phyloP scores from a whole-genome alignment of 495 filamentous ascomycete species.

The Trichoderma erinaceum region DNA sequence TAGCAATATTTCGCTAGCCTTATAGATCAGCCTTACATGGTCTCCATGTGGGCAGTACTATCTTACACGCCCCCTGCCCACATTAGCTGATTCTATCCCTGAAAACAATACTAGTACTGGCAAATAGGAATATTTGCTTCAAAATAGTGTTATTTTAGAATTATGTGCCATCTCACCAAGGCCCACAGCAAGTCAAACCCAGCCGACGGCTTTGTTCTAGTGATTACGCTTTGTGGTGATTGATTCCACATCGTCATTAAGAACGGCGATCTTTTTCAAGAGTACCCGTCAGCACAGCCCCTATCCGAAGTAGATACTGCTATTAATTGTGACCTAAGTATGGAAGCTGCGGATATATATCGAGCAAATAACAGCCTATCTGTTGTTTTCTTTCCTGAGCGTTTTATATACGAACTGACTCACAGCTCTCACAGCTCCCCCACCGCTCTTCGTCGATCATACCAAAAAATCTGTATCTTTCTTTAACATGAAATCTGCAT shows the following conservation, averaged over 20 bases:
- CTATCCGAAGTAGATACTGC: not conserved
- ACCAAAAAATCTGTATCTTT: not conserved
- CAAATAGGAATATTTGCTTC: not conserved
- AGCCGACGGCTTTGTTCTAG: not conserved
- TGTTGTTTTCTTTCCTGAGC: too few species aligned
- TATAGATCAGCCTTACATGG: too few species aligned
- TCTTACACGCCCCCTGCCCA: too few species aligned
- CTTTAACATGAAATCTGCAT: not conserved
- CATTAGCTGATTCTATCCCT: too few species aligned
- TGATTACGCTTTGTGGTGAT: not conserved
- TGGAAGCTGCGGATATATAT: too few species aligned
- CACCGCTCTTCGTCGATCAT: not conserved
- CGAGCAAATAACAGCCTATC: too few species aligned
- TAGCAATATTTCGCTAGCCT: too few species aligned
- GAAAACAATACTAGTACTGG: too few species aligned
- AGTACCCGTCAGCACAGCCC: not conserved
- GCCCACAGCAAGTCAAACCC: not conserved
- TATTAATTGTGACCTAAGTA: too few species aligned
- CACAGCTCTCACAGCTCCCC: not conserved
- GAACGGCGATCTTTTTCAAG: not conserved
- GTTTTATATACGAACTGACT: too few species aligned
- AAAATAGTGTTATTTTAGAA: not conserved
- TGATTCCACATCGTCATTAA: conserved; percentile 4
- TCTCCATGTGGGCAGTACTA: too few species aligned
- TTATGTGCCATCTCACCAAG: not conserved